A percentile compares a stretch with the other conserved stretches of the same genome.
Conservation (phyloP, 2,329 filamentous ascomycete species). For the Penicillium rolfsii region DNA sequence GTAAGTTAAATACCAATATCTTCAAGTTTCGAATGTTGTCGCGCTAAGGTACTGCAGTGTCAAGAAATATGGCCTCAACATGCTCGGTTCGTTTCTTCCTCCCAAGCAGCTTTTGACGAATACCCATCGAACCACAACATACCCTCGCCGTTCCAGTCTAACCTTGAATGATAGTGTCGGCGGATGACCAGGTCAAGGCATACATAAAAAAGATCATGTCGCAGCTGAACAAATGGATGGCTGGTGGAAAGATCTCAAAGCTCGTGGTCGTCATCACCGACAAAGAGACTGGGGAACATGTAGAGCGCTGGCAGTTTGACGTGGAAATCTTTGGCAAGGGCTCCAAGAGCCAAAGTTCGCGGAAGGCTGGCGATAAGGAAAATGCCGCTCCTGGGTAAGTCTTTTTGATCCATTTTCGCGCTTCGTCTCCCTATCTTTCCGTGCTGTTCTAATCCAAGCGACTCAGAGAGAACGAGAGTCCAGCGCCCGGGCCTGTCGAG, state of each 20-base stretch:
- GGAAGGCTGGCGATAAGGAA: slow-evolving; percentile 66
- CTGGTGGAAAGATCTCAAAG: slow-evolving; percentile 94
- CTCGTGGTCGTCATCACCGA: slow-evolving; percentile 95
- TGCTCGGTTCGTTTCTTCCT: slow-evolving; percentile 67
- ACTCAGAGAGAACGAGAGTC: slow-evolving; percentile 35
- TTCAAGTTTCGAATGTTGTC: neutral
- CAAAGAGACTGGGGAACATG: slow-evolving; percentile 94
- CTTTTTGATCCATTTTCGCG: neutral
- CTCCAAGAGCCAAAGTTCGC: slow-evolving; percentile 54
- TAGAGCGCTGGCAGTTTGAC: slow-evolving; percentile 98
- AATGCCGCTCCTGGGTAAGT: slow-evolving; percentile 63
- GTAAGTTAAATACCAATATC: slow-evolving; percentile 53
- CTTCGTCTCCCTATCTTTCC: neutral
- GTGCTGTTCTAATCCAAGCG: neutral
- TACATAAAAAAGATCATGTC: slow-evolving; percentile 99
- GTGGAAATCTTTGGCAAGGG: slow-evolving; percentile 66
- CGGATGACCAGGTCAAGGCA: slow-evolving; percentile 96
- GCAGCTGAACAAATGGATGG: slow-evolving; percentile 97
- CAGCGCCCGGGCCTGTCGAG: slow-evolving; percentile 52
- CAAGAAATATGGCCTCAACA: slow-evolving; percentile 99
- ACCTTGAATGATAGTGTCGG: slow-evolving; percentile 64
- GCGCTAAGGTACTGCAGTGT: slow-evolving; percentile 55
- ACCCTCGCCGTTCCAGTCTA: slow-evolving; percentile 1
- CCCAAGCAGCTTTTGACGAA: neutral
- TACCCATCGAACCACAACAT: neutral